phyloP scores from a whole-genome alignment of 192 early-diverging fungal species.

The Dissophora ornata region DNA sequence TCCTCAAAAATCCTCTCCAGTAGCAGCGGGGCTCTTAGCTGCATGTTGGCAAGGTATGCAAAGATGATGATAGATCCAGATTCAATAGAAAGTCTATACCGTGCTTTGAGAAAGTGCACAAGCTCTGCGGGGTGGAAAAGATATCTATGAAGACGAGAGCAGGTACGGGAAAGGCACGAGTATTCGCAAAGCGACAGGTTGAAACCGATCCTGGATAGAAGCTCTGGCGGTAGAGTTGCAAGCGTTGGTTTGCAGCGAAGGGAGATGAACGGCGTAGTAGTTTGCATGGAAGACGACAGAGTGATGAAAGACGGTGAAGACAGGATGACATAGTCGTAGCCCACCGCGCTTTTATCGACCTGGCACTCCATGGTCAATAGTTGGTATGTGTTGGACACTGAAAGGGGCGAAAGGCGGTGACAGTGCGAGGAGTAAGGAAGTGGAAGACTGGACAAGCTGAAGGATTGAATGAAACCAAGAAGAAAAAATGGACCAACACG shows the following conservation, averaged over 20 bases:
- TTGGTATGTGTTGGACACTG: too few relatives aligned
- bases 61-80: constrained; percentile 58
- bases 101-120: constrained; percentile 49
- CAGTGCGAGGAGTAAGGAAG: too few relatives aligned
- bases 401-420: too few relatives aligned
- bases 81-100: constrained; percentile 52
- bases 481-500: neutral
- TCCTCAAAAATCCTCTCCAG: constrained; percentile 59
- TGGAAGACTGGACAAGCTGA: too few relatives aligned
- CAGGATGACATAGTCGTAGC: neutral
- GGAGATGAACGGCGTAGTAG: constrained; percentile 11
- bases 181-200: constrained; percentile 47
- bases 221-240: constrained; percentile 41
- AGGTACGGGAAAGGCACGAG: constrained; percentile 49
- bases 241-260: constrained; percentile 31
- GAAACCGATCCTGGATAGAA: constrained; percentile 43
- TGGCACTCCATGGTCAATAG: constrained; percentile 5
- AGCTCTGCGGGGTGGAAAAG: constrained; percentile 54
- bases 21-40: constrained; percentile 44
- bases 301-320: too few relatives aligned
- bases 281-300: too few relatives aligned
- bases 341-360: neutral
- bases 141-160: constrained; percentile 22
- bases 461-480: neutral
- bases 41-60: constrained; percentile 57